A percentile compares a stretch with the other conserved stretches of the same genome.
Evolutionary conservation across 257 asterid species (phyloP).

Genomic region (Solanum chaucha): DNA sequence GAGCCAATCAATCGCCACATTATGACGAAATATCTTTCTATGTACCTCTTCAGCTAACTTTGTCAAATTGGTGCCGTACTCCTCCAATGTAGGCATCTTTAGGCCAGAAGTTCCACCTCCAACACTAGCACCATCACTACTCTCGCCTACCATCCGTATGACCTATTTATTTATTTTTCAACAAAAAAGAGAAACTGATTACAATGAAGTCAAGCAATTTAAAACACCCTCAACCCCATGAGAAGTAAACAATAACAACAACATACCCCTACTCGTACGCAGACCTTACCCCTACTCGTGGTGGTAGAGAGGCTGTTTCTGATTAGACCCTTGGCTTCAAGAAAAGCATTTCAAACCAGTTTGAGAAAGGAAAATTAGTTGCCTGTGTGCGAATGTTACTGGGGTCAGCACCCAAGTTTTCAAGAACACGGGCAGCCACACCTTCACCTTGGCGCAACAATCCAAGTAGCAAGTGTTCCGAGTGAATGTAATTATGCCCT

Average conservation of each 20-base stretch:
- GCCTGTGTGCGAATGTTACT: slow-evolving; percentile 33
- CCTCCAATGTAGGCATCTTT: slow-evolving; percentile 46
- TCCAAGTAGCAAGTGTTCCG: slow-evolving; percentile 91
- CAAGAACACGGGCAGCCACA: slow-evolving; percentile 67
- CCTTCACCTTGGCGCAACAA: slow-evolving; percentile 96
- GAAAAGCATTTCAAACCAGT: neutral
- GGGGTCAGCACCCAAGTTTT: slow-evolving; percentile 71
- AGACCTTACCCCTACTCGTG: neutral
- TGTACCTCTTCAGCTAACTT: slow-evolving; percentile 67
- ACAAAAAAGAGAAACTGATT: neutral
- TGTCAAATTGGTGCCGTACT: slow-evolving; percentile 40
- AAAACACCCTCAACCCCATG: neutral
- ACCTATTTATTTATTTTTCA: slow-evolving; percentile 14
- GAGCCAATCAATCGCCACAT: neutral
- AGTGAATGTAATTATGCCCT: slow-evolving; percentile 97
- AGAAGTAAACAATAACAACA: neutral
- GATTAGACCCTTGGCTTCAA: neutral
- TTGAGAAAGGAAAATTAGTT: neutral
- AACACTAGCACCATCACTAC: slow-evolving; percentile 35
- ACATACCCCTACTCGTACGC: neutral
- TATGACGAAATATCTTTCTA: neutral
- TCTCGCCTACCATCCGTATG: slow-evolving; percentile 44
- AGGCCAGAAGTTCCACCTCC: slow-evolving; percentile 32
- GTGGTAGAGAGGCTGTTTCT: neutral
- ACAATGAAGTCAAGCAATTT: neutral